These are phyloP conservation scores for Glaciozyma antarctica DNA, from an alignment of 768 basidiomycete species.

Conservation along the genomic window DNA sequence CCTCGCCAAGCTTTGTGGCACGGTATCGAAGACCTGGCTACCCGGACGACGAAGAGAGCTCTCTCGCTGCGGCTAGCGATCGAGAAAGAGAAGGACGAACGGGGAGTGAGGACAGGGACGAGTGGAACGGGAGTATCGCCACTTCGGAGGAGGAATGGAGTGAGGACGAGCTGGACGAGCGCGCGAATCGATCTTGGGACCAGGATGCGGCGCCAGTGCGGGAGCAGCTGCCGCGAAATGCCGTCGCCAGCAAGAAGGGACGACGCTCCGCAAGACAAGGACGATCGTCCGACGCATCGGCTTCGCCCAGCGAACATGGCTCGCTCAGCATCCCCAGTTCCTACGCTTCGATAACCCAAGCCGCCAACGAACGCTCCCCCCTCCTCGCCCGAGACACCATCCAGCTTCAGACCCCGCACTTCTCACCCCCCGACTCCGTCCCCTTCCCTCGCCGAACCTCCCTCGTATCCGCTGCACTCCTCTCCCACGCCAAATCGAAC, in stretches of 20 bases:
- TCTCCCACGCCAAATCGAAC: not conserved
- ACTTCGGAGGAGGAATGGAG: slow-evolving; percentile 1
- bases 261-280: not conserved
- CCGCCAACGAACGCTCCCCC: not conserved
- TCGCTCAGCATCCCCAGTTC: not conserved
- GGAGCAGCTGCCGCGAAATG: not conserved
- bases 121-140: not conserved
- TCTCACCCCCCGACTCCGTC: not conserved
- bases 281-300: not conserved
- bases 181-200: slow-evolving; percentile 8
- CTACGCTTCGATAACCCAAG: not conserved
- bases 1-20: slow-evolving; percentile 28
- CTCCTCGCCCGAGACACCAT: not conserved
- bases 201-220: not conserved
- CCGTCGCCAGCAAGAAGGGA: not conserved
- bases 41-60: slow-evolving; percentile 9
- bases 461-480: not conserved
- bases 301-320: not conserved
- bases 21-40: slow-evolving; percentile 5
- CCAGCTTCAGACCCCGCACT: not conserved
- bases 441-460: not conserved
- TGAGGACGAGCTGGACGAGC: slow-evolving; percentile 10
- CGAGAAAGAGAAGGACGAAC: not conserved
- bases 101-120: not conserved
- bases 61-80: not conserved